phyloP scores from a whole-genome alignment of 352 stramenopile genomes.

The Phytophthora cryptogea region DNA sequence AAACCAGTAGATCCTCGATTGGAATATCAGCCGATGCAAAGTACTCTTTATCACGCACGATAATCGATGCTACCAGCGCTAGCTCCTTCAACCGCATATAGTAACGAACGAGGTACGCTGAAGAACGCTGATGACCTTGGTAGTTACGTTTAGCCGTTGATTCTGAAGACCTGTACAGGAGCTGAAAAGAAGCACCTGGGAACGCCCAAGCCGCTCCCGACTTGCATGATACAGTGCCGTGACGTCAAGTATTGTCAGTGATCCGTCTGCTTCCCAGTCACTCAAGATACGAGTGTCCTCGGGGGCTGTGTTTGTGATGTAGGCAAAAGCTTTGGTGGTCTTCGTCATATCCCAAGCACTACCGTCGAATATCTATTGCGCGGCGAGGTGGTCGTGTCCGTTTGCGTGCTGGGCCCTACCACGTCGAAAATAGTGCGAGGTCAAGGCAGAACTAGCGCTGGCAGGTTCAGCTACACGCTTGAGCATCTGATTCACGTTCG shows the following conservation, averaged over 20 bases:
- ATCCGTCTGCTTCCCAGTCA: neutral
- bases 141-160: conserved; percentile 3
- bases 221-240: neutral
- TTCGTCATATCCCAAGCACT: conserved; percentile 35
- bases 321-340: conserved; percentile 32
- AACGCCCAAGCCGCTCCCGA: neutral
- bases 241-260: neutral
- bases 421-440: conserved; percentile 32
- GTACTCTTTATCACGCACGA: conserved; percentile 2
- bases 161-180: neutral
- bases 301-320: neutral
- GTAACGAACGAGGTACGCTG: conserved; percentile 6
- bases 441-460: conserved; percentile 17
- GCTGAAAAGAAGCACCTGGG: neutral
- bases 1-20: neutral
- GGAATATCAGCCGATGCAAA: neutral
- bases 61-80: neutral
- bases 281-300: neutral
- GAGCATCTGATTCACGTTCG: conserved; percentile 30
- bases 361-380: conserved; percentile 40
- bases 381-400: conserved; percentile 5
- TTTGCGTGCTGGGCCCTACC: conserved; percentile 34
- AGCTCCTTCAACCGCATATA: conserved; percentile 16
- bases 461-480: conserved; percentile 6
- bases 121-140: conserved; percentile 5